Evolutionary conservation across 768 basidiomycete species (phyloP).

Genomic region (Daedaleopsis sinensis): DNA sequence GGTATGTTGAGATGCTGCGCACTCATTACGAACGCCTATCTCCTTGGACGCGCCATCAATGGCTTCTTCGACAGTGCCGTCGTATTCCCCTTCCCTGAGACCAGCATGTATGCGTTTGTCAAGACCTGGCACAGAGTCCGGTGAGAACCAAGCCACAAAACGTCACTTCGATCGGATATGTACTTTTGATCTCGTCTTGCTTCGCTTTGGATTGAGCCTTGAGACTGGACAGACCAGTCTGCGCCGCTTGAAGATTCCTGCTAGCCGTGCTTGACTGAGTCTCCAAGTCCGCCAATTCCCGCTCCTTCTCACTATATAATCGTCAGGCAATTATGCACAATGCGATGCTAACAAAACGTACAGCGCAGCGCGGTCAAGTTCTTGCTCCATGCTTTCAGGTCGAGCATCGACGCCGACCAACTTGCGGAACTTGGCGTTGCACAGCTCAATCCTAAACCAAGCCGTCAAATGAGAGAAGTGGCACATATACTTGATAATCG

Average conservation of each 20-base stretch:
- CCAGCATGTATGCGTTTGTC: constrained; percentile 50
- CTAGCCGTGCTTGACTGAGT: constrained; percentile 47
- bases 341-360: constrained; percentile 37
- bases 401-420: constrained; percentile 62
- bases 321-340: neutral
- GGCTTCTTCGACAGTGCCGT: constrained; percentile 47
- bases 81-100: constrained; percentile 30
- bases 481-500: constrained; percentile 27
- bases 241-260: constrained; percentile 61
- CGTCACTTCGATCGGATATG: constrained; percentile 11
- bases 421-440: constrained; percentile 63
- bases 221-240: constrained; percentile 61
- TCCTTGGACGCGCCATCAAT: constrained; percentile 49
- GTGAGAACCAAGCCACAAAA: neutral
- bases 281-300: constrained; percentile 54
- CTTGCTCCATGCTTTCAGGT: constrained; percentile 71
- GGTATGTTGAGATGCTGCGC: constrained; percentile 14
- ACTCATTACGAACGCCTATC: constrained; percentile 50
- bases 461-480: too few species aligned
- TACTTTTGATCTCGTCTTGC: constrained; percentile 65
- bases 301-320: constrained; percentile 64
- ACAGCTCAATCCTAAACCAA: constrained; percentile 58
- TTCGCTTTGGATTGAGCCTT: constrained; percentile 66
- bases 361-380: constrained; percentile 62
- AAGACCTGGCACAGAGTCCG: constrained; percentile 38